Percentiles rank a stretch among this genome's conserved stretches.
Conservation (phyloP, 2,329 filamentous ascomycete species). For the Lasiodiplodia hormozganensis region DNA sequence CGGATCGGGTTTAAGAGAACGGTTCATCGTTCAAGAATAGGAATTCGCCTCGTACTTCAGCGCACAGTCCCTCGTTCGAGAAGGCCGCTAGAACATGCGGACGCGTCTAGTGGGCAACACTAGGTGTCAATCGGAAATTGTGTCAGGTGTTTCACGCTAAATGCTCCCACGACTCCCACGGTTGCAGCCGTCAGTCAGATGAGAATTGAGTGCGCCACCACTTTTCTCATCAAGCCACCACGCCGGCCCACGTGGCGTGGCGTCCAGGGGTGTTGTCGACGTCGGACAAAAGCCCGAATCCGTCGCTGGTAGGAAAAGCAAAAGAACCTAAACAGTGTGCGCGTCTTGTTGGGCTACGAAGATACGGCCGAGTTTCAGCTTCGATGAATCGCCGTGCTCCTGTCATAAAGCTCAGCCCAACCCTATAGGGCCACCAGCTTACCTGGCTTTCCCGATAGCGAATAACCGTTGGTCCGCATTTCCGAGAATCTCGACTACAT, state of each 20-base stretch:
- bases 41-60: not conserved
- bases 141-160: not conserved
- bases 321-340: too few relatives aligned
- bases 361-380: too few relatives aligned
- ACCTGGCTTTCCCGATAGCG: too few relatives aligned
- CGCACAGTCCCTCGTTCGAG: not conserved
- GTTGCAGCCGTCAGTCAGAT: not conserved
- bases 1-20: not conserved
- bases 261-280: not conserved
- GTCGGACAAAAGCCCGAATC: not conserved
- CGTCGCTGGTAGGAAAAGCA: too few relatives aligned
- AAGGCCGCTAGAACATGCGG: not conserved
- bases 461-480: too few relatives aligned
- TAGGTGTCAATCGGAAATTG: not conserved
- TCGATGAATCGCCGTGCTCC: too few relatives aligned
- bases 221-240: not conserved
- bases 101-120: not conserved
- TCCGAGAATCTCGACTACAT: too few relatives aligned
- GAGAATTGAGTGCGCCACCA: not conserved
- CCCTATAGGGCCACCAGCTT: too few relatives aligned
- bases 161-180: not conserved
- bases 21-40: not conserved
- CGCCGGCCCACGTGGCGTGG: not conserved
- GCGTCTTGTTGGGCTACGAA: too few relatives aligned
- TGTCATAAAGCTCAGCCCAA: too few relatives aligned